Evolutionary conservation across 805 yeast genomes (phyloP).

Genomic region (Sungouiozyma intestinalis): DNA sequence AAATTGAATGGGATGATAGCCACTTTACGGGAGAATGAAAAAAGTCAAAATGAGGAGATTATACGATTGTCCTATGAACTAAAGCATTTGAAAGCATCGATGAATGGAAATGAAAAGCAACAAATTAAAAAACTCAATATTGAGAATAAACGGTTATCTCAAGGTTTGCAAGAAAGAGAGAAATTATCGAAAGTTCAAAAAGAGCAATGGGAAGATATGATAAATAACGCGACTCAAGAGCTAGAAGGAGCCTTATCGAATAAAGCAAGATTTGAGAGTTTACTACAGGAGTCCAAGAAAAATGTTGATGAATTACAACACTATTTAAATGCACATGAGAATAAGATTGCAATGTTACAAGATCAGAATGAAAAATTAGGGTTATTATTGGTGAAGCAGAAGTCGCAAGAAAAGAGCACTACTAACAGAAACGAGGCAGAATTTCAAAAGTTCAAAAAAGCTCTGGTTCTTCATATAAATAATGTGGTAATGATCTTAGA

Average conservation of each 20-base stretch:
- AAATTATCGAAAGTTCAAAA: neutral
- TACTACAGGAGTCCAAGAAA: neutral
- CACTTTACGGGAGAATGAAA: neutral
- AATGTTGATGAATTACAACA: slow-evolving; percentile 4
- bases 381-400: neutral
- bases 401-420: slow-evolving; percentile 1
- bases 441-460: slow-evolving; percentile 35
- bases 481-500: slow-evolving; percentile 42
- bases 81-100: neutral
- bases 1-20: neutral
- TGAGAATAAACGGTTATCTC: neutral
- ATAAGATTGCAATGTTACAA: slow-evolving; percentile 6
- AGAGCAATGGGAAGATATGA: neutral
- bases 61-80: neutral
- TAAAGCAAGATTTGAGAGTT: neutral
- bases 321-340: neutral
- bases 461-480: slow-evolving; percentile 36
- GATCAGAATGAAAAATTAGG: slow-evolving; percentile 1
- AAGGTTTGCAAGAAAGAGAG: neutral
- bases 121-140: neutral
- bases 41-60: neutral
- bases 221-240: neutral
- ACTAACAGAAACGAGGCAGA: slow-evolving; percentile 12
- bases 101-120: neutral
- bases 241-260: neutral